Evolutionary conservation across 139 green algal genomes (phyloP).

Genomic region (Chlamydomonas sp.): DNA sequence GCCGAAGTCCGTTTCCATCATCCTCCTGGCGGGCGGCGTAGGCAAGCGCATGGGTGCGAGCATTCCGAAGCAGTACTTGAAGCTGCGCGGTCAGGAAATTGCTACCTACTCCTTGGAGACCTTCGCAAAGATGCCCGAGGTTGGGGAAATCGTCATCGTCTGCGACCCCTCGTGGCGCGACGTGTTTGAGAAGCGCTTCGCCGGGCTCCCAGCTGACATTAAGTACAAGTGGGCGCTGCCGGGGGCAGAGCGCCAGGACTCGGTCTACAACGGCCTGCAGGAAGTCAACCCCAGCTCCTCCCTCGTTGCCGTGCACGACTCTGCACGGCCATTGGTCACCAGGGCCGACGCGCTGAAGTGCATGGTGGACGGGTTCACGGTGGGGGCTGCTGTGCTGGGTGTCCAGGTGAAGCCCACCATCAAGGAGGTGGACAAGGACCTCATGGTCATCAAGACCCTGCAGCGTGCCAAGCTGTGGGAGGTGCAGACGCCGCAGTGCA

Average conservation of each 20-base stretch:
- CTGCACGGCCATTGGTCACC: constrained; percentile 88
- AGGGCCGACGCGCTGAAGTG: constrained; percentile 64
- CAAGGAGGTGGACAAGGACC: constrained; percentile 85
- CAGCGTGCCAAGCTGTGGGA: constrained; percentile 93
- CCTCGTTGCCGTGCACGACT: constrained; percentile 97
- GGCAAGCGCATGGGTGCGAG: constrained; percentile 96
- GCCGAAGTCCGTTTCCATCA: constrained; percentile 75
- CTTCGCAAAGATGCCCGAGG: constrained; percentile 88
- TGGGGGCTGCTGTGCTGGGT: constrained; percentile 95
- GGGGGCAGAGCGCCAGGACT: constrained; percentile 95
- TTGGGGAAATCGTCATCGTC: constrained; percentile 95
- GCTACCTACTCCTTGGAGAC: constrained; percentile 86
- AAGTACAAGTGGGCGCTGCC: constrained; percentile 88
- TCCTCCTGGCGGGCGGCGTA: constrained; percentile 92
- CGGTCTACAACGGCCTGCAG: constrained; percentile 89
- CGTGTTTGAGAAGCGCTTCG: constrained; percentile 59
- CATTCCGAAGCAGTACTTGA: constrained; percentile 98
- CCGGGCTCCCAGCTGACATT: constrained; percentile 26
- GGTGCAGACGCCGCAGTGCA: constrained; percentile 97
- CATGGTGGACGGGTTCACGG: constrained; percentile 35
- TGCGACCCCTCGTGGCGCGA: constrained; percentile 88
- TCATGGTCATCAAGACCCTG: constrained; percentile 89
- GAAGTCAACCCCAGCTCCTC: constrained; percentile 40
- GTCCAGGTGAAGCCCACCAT: constrained; percentile 97
- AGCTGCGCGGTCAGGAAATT: constrained; percentile 86